Percentiles rank a stretch among this genome's conserved stretches.
Conservation (phyloP, 768 basidiomycete genomes). For the Tulasnella sp. region DNA sequence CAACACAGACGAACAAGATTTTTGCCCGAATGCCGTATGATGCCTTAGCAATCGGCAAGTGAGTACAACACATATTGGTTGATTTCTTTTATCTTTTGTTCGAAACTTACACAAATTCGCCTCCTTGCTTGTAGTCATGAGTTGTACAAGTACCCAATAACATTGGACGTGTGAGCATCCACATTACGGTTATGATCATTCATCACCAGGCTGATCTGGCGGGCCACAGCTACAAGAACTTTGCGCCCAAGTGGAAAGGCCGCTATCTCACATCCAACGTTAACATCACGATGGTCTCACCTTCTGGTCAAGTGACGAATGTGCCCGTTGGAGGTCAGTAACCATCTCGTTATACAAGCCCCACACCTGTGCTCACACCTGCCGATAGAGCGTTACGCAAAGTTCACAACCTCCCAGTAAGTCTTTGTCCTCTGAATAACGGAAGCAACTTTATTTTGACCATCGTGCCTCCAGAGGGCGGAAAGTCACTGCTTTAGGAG, state of each 20-base stretch:
- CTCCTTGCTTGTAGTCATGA: constrained; percentile 58
- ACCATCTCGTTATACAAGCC: neutral
- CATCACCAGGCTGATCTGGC: constrained; percentile 26
- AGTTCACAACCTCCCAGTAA: constrained; percentile 75
- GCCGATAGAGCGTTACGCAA: constrained; percentile 59
- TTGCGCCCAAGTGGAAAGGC: constrained; percentile 66
- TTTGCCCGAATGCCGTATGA: constrained; percentile 77
- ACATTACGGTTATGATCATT: constrained; percentile 33
- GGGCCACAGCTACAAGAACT: constrained; percentile 59
- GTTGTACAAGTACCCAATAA: constrained; percentile 69
- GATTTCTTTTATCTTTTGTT: no score
- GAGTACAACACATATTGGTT: constrained; percentile 41
- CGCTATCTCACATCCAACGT: constrained; percentile 83
- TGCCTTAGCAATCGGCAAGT: constrained; percentile 83
- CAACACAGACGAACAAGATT: constrained; percentile 68
- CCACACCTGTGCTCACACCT: constrained; percentile 35
- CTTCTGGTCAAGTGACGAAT: constrained; percentile 45
- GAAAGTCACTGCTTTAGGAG: constrained; percentile 76
- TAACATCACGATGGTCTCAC: constrained; percentile 71
- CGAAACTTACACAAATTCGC: neutral
- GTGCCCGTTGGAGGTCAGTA: constrained; percentile 52
- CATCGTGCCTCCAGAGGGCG: constrained; percentile 53
- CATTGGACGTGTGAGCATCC: constrained; percentile 63
- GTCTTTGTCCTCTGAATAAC: constrained; percentile 38
- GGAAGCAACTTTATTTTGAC: constrained; percentile 7